phyloP scores from a whole-genome alignment of 2,329 filamentous ascomycete species.

The Clarireedia paspali region DNA sequence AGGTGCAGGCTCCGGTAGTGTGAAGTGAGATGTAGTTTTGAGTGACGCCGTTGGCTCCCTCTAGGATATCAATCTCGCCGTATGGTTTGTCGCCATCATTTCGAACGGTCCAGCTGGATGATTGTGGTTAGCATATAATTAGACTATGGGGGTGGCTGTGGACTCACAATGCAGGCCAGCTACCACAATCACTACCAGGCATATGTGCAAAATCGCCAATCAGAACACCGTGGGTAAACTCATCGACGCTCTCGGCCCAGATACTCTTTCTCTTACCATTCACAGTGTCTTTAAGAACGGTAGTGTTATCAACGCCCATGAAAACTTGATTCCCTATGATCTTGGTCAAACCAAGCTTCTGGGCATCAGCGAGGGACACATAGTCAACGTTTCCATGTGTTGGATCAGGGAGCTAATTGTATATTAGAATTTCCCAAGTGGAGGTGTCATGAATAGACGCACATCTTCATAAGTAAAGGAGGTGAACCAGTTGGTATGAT shows the following conservation, averaged over 20 bases:
- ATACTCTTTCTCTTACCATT: conserved; percentile 47
- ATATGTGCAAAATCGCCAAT: conserved; percentile 68
- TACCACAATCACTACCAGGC: conserved; percentile 61
- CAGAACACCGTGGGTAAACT: conserved; percentile 58
- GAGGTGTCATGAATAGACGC: not conserved
- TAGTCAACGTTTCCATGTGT: conserved; percentile 30
- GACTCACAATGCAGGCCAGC: conserved; percentile 61
- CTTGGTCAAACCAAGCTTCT: conserved; percentile 47
- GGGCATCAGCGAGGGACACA: conserved; percentile 37
- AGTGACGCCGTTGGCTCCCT: conserved; percentile 51
- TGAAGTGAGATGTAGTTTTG: conserved; percentile 17
- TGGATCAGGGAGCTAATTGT: conserved; percentile 15
- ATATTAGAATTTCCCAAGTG: not conserved
- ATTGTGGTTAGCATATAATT: not conserved
- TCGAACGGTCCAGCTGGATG: conserved; percentile 18
- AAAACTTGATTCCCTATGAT: conserved; percentile 49
- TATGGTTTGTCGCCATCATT: conserved; percentile 14
- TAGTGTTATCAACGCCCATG: conserved; percentile 33
- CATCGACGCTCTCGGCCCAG: conserved; percentile 54
- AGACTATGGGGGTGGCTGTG: not conserved
- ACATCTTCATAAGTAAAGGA: conserved; percentile 16
- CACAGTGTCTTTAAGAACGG: conserved; percentile 24
- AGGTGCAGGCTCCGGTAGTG: conserved; percentile 15
- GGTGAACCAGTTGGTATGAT: conserved; percentile 19
- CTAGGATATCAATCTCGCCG: conserved; percentile 26